Percentiles rank a stretch among this genome's conserved stretches.
Conservation (phyloP, 768 basidiomycete genomes). For the Nidularia pulvinata region DNA sequence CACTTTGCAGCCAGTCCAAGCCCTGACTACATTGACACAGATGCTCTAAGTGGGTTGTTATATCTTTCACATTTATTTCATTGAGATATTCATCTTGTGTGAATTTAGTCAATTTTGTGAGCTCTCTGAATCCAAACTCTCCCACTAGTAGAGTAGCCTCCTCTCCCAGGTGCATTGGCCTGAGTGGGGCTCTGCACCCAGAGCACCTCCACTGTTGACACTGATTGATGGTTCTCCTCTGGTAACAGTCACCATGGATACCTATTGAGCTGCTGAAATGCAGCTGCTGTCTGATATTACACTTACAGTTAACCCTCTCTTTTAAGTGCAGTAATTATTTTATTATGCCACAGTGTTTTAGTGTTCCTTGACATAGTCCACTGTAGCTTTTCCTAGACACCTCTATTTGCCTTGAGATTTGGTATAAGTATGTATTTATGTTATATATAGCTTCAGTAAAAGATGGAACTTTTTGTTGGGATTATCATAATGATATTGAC, state of each 20-base stretch:
- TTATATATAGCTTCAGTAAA: no score
- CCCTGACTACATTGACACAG: neutral
- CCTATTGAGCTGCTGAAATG: conserved; percentile 4
- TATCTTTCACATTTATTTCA: neutral
- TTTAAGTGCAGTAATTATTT: no score
- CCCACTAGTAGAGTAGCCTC: conserved; percentile 3
- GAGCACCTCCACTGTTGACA: conserved; percentile 7
- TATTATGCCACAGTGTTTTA: no score
- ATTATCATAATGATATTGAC: no score
- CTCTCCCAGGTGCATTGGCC: conserved; percentile 2
- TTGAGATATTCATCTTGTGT: neutral
- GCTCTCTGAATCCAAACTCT: conserved; percentile 1
- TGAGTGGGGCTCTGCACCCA: neutral
- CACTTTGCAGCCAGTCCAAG: neutral
- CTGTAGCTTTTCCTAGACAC: no score
- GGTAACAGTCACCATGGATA: conserved; percentile 8
- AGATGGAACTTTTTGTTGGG: no score
- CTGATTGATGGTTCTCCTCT: conserved; percentile 9
- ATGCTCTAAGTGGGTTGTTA: neutral
- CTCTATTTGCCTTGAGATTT: no score
- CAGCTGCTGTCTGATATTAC: no score
- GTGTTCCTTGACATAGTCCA: no score
- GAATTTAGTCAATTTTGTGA: conserved; percentile 9
- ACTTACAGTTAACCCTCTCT: no score
- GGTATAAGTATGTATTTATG: no score